These are phyloP conservation scores for Mycena vulgaris DNA, from an alignment of 768 basidiomycete genomes.

Conservation along the genomic window DNA sequence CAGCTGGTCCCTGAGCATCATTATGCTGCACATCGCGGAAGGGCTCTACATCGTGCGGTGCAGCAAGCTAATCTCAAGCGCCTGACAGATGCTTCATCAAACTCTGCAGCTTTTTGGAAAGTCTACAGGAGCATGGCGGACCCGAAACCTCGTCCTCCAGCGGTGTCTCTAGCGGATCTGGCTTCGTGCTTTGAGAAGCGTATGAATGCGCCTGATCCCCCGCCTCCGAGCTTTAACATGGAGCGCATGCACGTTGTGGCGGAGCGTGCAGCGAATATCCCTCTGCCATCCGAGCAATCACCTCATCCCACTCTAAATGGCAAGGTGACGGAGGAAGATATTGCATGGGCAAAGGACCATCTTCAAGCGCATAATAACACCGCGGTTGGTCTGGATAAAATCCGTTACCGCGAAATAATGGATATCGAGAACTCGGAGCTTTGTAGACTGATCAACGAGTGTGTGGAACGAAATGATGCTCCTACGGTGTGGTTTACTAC, in stretches of 20 bases:
- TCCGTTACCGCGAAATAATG: neutral
- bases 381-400: neutral
- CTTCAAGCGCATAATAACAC: neutral
- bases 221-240: no score
- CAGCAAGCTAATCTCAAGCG: neutral
- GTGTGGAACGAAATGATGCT: neutral
- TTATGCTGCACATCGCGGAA: no score
- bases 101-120: constrained; percentile 9
- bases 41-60: neutral
- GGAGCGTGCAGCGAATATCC: no score
- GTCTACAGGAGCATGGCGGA: no score
- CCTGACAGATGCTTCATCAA: constrained; percentile 3
- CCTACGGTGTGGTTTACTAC: neutral
- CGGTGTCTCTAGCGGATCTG: neutral
- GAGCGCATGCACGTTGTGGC: no score
- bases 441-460: no score
- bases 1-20: no score
- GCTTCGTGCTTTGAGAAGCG: constrained; percentile 8
- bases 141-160: neutral
- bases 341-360: neutral
- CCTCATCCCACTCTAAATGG: no score
- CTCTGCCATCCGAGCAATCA: neutral
- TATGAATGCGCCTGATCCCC: no score
- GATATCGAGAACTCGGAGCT: no score
- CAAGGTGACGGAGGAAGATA: neutral